These are phyloP conservation scores for Phytophthora sp. DNA, from an alignment of 352 stramenopile species.

Conservation along the genomic window DNA sequence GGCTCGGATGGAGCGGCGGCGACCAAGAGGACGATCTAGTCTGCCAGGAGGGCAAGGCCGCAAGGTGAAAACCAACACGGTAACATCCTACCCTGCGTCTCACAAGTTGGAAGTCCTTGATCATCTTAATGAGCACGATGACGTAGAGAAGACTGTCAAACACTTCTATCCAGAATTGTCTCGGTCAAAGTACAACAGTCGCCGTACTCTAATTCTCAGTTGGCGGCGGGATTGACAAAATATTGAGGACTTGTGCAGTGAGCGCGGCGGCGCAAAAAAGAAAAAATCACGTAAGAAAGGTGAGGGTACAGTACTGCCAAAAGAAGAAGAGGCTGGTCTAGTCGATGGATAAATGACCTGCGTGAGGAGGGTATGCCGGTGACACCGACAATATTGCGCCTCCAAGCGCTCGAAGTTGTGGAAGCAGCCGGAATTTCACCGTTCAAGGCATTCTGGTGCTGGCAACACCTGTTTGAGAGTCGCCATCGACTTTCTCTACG, in stretches of 20 bases:
- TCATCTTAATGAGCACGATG: background rate
- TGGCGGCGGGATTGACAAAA: background rate
- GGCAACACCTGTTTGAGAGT: background rate
- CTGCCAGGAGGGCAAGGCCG: no score
- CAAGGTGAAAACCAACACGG: background rate
- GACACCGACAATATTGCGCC: background rate
- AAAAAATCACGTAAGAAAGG: background rate
- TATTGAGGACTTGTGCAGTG: background rate
- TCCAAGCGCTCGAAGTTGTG: background rate
- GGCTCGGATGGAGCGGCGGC: background rate
- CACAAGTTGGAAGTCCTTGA: background rate
- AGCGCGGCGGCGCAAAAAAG: background rate
- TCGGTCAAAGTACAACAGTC: background rate
- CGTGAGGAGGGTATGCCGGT: background rate
- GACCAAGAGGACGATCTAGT: background rate
- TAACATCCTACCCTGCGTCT: background rate
- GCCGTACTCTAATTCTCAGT: background rate
- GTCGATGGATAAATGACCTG: background rate
- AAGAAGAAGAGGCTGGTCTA: background rate
- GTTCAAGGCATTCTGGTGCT: constrained; percentile 2
- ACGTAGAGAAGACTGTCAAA: background rate
- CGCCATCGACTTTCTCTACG: constrained; percentile 1
- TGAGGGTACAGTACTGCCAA: background rate
- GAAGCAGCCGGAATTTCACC: background rate
- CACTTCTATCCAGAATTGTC: background rate